Conservation (phyloP, 768 basidiomycete genomes). For the Boletus vinaceobasis region DNA sequence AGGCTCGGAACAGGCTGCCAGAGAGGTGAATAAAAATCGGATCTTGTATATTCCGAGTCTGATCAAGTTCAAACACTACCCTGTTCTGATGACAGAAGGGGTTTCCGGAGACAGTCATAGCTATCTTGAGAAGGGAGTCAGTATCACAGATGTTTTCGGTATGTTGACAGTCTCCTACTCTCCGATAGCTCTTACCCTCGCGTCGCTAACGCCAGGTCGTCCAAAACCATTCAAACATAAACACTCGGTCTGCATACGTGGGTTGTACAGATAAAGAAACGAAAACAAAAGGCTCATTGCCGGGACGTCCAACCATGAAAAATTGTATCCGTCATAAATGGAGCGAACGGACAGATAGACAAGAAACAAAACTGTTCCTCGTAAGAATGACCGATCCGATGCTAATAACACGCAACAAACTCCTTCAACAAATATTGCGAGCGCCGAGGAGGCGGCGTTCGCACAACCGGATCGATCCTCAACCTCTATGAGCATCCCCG, state of each 20-base stretch:
- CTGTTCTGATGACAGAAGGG: neutral
- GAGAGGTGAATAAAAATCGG: neutral
- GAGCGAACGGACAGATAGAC: neutral
- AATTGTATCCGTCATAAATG: neutral
- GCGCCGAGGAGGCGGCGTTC: neutral
- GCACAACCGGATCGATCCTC: neutral
- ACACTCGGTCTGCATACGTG: neutral
- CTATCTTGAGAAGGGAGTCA: neutral
- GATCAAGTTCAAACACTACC: neutral
- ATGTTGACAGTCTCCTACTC: neutral
- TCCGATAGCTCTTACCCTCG: neutral
- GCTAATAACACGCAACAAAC: neutral
- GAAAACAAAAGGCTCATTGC: neutral
- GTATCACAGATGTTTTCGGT: neutral
- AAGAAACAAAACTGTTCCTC: neutral
- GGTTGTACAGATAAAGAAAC: neutral
- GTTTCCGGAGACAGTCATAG: no score
- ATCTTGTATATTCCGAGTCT: neutral
- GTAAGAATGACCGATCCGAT: neutral
- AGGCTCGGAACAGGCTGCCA: neutral
- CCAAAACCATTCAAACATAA: neutral
- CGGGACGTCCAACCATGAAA: neutral
- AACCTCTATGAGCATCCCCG: constrained; percentile 19
- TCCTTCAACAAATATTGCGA: neutral
- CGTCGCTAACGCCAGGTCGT: neutral